phyloP scores from a whole-genome alignment of 495 filamentous ascomycete genomes.

The Daldinia caldariorum region DNA sequence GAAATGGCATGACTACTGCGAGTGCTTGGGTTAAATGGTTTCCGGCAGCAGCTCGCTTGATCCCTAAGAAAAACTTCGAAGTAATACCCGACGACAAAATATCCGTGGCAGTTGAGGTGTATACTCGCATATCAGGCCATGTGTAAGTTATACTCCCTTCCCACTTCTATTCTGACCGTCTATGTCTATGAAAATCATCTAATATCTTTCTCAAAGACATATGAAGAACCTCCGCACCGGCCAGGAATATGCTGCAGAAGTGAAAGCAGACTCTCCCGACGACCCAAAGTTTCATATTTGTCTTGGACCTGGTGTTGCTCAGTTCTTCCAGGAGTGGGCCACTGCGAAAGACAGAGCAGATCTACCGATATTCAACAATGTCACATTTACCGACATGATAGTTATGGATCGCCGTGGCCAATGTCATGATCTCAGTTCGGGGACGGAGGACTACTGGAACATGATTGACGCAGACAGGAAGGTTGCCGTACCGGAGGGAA shows the following conservation, averaged over 20 bases:
- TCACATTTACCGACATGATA: slow-evolving; percentile 16
- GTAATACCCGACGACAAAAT: not conserved
- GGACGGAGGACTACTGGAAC: slow-evolving; percentile 12
- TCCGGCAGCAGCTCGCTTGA: not conserved
- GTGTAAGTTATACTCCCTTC: not conserved
- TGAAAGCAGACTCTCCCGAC: slow-evolving; percentile 1
- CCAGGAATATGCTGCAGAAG: not conserved
- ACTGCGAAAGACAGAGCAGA: slow-evolving; percentile 6
- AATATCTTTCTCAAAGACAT: not conserved
- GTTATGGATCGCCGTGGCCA: slow-evolving; percentile 8
- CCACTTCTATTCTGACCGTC: not conserved
- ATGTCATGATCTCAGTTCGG: slow-evolving; percentile 8
- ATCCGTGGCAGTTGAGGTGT: not conserved
- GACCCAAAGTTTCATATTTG: slow-evolving; percentile 18
- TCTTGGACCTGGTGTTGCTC: slow-evolving; percentile 17
- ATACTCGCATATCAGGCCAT: slow-evolving; percentile 1
- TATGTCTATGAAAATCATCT: not conserved
- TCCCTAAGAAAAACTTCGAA: not conserved
- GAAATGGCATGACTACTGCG: not conserved
- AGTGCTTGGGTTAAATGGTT: not conserved
- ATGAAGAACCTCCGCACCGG: slow-evolving; percentile 1
- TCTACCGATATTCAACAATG: slow-evolving; percentile 21
- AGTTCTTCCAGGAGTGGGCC: slow-evolving; percentile 24
- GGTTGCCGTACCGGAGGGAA: not conserved
- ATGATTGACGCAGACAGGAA: slow-evolving; percentile 8